phyloP scores from a whole-genome alignment of 139 green algal genomes.

The Coelastrella sp. region DNA sequence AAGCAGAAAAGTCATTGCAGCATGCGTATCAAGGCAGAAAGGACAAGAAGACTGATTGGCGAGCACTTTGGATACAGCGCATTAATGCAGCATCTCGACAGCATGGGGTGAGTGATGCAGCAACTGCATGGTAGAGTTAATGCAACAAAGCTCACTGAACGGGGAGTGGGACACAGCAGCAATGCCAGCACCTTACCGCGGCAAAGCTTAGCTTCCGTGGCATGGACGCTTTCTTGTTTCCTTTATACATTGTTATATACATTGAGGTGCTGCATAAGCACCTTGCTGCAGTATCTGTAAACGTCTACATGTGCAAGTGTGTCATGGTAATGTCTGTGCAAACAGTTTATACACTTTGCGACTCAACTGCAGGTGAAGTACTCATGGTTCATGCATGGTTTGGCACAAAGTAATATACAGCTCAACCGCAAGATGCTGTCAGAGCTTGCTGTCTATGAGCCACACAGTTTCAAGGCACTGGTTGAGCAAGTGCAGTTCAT shows the following conservation, averaged over 20 bases:
- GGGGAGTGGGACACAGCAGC: background rate
- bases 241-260: no score
- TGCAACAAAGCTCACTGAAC: no score
- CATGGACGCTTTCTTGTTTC: no score
- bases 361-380: constrained; percentile 85
- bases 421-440: constrained; percentile 96
- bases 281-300: no score
- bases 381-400: constrained; percentile 85
- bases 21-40: constrained; percentile 90
- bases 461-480: constrained; percentile 93
- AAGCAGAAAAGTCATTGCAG: constrained; percentile 94
- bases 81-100: constrained; percentile 91
- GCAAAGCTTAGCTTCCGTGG: no score
- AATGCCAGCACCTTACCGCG: background rate
- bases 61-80: constrained; percentile 91
- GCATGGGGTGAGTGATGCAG: constrained; percentile 81
- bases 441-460: constrained; percentile 94
- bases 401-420: constrained; percentile 89
- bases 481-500: constrained; percentile 92
- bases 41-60: constrained; percentile 92
- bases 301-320: no score
- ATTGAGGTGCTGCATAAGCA: no score
- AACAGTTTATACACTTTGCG: background rate
- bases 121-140: background rate
- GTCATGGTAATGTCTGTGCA: no score